Base-by-base conservation (phyloP, 2,329 filamentous ascomycete species). In the Mollisia scopiformis region DNA sequence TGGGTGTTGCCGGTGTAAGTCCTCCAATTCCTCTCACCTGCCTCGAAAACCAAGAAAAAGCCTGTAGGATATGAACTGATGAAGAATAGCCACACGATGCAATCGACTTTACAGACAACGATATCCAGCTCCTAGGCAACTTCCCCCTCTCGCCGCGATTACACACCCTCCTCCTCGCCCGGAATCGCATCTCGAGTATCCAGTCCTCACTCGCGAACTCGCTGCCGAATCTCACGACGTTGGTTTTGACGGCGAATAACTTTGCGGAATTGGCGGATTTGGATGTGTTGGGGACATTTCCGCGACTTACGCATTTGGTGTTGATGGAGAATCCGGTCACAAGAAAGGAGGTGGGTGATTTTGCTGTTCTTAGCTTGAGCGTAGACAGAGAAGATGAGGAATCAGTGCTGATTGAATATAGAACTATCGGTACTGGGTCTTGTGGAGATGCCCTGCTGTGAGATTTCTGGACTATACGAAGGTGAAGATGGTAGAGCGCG, bases 21-120 rank as follows among this genome's bases (percentile, higher is more conserved):
- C 53, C 57, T 52, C 47, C n/a, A 6, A 30, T 59, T 37, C 43
- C 39, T 47, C 55, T 28, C 30, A 25, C 58, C 33, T 16, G 28
- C 46, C 33, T 31, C 37, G 28, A 51, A 51, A 28, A 25, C 11
- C 6, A 16, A 25, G 4, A 49, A 49, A 16, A 7, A 19, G 46
- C 5, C 6, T 21, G 28, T 16, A 49, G 46, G 30, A n/a, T n/a
- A n/a, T n/a, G n/a, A 25, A 53, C 1, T 28, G 46, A 13, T 10
- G 25, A 23, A 35, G 19, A 33, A 19, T 71, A 96, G 92, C 92
- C 93, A 71, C 93, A 96, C 84, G 95, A 98, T 81, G 88, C 92
- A 68, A 96, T 99, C 82, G 95, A 99, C 80, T 89, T 99, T 72
- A 98, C 95, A 77, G 95, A 99, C 82, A 99, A 99, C 77, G 93